Base-by-base conservation (phyloP, 306 rosid genomes). In the Lotus japonicus region DNA sequence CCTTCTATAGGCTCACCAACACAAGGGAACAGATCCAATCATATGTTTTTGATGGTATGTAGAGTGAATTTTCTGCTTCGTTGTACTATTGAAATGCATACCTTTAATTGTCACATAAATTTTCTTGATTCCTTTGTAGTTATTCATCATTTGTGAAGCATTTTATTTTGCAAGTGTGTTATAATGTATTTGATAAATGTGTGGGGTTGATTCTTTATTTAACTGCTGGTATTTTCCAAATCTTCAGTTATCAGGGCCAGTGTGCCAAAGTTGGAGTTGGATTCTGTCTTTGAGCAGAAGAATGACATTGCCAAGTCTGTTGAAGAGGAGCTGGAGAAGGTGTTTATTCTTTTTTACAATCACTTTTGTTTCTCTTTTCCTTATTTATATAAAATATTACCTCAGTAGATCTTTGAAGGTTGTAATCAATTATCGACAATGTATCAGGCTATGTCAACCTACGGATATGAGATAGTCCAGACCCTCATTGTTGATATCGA, bases 261-360 rank as follows among this genome's bases (percentile, higher is more conserved):
- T 75, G 90, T 87, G 11, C 87, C 89, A 0, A 86, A 89, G 72
- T 46, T 87, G 82, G 88, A 89, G 33, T 52, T 84, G 77, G 92
- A 86, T 87, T 63, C 82, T 17, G 88, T 78, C 60, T 87, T 83
- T 64, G 92, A 83, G 80, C 90, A 89, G 84, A 87, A 89, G 61
- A 84, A 77, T 38, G 92, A 83, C 9, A 83, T 89, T 4, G 96
- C 90, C 5, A 89, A 43, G 70, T 58, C 87, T 77, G 91, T 87
- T 1, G 89, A 89, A 74, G 65, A 77, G 14, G 89, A 87, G 77
- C 92, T 89, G 65, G 87, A 80, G 43, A 89, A 89, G 88, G 96
- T 84, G 63, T 62, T 31, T 63, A 18, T 50, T 58, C n/a, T 35
- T 77, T 9, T 35, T 58, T 9, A 10, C 39, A 23, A 16, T 49